These are phyloP conservation scores for Quercus variabilis DNA, from an alignment of 306 rosid species.

Conservation along the genomic window DNA sequence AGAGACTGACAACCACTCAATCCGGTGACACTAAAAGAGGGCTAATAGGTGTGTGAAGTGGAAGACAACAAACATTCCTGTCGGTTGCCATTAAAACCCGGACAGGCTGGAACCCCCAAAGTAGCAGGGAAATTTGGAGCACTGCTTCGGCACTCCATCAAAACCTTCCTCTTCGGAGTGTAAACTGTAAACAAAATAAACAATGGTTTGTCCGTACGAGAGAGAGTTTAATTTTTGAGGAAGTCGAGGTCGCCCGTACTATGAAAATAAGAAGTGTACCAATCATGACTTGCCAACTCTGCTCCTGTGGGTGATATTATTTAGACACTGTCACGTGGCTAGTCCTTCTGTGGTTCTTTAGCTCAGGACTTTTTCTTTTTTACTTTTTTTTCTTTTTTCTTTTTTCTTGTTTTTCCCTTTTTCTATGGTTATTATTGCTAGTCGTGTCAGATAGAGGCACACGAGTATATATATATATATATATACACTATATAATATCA, in stretches of 20 bases:
- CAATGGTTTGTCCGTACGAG: conserved; percentile 40
- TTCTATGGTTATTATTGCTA: neutral
- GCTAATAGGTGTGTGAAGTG: neutral
- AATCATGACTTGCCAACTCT: conserved; percentile 9
- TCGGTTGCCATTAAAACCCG: conserved; percentile 61
- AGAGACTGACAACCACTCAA: conserved; percentile 44
- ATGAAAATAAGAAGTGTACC: neutral
- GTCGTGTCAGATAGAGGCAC: neutral
- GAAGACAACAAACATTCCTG: conserved; percentile 48
- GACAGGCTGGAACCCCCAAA: conserved; percentile 19
- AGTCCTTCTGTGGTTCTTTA: neutral
- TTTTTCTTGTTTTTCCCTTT: no score
- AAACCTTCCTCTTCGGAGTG: no score
- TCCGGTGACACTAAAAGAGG: conserved; percentile 46
- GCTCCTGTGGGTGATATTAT: neutral
- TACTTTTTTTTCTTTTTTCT: neutral
- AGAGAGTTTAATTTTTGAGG: neutral
- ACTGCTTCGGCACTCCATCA: neutral
- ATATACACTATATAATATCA: no score
- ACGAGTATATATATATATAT: no score
- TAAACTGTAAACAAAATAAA: neutral
- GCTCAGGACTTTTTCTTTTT: neutral
- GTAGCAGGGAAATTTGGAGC: conserved; percentile 33
- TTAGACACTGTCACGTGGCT: conserved; percentile 39
- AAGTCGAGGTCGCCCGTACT: conserved; percentile 28